Conservation (phyloP, 176 grass and related monocot genomes). For the Alloteropsis semialata region DNA sequence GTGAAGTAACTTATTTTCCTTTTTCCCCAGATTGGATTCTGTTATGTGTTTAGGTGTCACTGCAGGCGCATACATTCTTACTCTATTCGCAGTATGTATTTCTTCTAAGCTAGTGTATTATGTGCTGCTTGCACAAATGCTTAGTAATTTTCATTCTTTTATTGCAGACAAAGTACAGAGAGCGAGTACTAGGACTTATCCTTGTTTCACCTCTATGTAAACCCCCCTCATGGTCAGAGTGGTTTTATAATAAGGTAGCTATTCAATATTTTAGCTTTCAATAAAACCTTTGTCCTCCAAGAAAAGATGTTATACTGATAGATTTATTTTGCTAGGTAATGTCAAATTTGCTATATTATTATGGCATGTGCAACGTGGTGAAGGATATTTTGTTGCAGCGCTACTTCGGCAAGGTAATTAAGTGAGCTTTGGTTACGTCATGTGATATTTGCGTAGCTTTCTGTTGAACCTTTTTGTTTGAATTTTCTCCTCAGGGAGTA, state of each 20-base stretch:
- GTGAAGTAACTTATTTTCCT: constrained; percentile 6
- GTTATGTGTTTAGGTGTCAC: constrained; percentile 99
- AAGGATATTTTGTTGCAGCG: constrained; percentile 89
- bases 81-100: constrained; percentile 80
- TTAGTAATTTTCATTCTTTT: constrained; percentile 19
- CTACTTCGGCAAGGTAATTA: constrained; percentile 83
- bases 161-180: constrained; percentile 78
- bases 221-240: constrained; percentile 88
- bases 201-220: constrained; percentile 94
- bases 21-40: constrained; percentile 58
- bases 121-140: constrained; percentile 3
- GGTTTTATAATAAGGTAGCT: constrained; percentile 91
- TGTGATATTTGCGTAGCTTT: constrained; percentile 10
- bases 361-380: constrained; percentile 90
- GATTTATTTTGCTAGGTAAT: constrained; percentile 50
- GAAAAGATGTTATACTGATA: constrained; percentile 23
- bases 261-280: background rate
- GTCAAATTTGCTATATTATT: constrained; percentile 96
- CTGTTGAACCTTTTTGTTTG: constrained; percentile 8
- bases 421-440: constrained; percentile 9
- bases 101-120: constrained; percentile 31
- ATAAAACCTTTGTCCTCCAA: background rate
- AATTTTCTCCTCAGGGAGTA: constrained; percentile 59
- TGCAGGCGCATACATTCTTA: constrained; percentile 95
- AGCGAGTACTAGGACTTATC: constrained; percentile 84